A percentile compares a stretch with the other conserved stretches of the same genome.
phyloP scores from a whole-genome alignment of 345 rosid genomes.

The Eucalyptus camaldulensis region DNA sequence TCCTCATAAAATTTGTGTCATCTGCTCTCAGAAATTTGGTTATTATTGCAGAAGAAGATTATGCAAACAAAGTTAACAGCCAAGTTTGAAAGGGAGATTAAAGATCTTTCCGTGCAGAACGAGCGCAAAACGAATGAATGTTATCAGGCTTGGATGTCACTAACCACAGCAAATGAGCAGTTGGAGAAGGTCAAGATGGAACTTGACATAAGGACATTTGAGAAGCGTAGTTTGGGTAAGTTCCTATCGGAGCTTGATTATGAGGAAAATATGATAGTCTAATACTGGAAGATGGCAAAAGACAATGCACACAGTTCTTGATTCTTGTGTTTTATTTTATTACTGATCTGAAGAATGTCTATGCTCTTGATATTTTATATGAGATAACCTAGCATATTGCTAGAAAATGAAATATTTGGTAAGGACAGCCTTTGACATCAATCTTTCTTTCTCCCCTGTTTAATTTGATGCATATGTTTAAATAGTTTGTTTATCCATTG shows the following conservation, averaged over 20 bases:
- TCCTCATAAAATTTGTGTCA: background rate
- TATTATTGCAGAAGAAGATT: constrained; percentile 54
- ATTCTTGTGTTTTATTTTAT: background rate
- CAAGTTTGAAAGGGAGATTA: constrained; percentile 76
- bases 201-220: constrained; percentile 66
- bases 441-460: background rate
- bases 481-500: background rate
- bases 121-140: constrained; percentile 84
- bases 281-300: background rate
- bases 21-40: background rate
- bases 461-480: background rate
- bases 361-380: background rate
- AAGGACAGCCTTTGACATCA: background rate
- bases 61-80: constrained; percentile 61
- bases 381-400: background rate
- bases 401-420: background rate
- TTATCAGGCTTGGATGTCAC: constrained; percentile 97
- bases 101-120: constrained; percentile 54
- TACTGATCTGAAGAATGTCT: background rate
- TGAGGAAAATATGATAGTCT: background rate
- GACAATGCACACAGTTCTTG: background rate
- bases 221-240: constrained; percentile 68
- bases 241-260: background rate
- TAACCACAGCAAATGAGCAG: constrained; percentile 65
- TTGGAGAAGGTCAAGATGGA: constrained; percentile 87